phyloP scores from a whole-genome alignment of 495 filamentous ascomycete genomes.

The Cenococcum geophilum region DNA sequence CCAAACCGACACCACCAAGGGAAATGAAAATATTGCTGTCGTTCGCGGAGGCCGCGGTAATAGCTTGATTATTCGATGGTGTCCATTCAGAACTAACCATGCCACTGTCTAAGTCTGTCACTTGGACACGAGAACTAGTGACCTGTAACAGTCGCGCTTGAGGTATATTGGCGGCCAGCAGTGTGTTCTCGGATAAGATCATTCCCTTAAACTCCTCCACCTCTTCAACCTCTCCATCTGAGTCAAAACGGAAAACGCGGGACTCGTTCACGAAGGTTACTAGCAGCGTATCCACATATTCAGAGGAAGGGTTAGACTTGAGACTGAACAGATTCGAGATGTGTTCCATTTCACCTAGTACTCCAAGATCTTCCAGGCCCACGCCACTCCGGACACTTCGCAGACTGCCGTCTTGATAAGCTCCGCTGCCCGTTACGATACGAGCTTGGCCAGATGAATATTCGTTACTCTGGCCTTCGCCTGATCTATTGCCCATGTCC shows the following conservation, averaged over 20 bases:
- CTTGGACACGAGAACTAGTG: slow-evolving; percentile 54
- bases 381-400: slow-evolving; percentile 89
- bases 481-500: slow-evolving; percentile 81
- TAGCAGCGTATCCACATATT: slow-evolving; percentile 61
- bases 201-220: slow-evolving; percentile 67
- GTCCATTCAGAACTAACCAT: slow-evolving; percentile 64
- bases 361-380: slow-evolving; percentile 80
- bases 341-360: slow-evolving; percentile 72
- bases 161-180: slow-evolving; percentile 60
- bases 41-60: slow-evolving; percentile 75
- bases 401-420: slow-evolving; percentile 76
- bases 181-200: slow-evolving; percentile 60
- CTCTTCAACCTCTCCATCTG: slow-evolving; percentile 78
- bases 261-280: slow-evolving; percentile 82
- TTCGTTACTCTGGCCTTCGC: slow-evolving; percentile 73
- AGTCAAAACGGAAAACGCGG: slow-evolving; percentile 69
- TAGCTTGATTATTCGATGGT: slow-evolving; percentile 50
- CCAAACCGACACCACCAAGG: slow-evolving; percentile 59
- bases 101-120: slow-evolving; percentile 65
- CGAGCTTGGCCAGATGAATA: slow-evolving; percentile 92
- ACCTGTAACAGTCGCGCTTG: slow-evolving; percentile 68
- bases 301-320: slow-evolving; percentile 44
- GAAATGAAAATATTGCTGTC: slow-evolving; percentile 62
- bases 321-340: slow-evolving; percentile 65
- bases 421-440: slow-evolving; percentile 87